Evolutionary conservation across 805 yeast genomes (phyloP), one percentile per base, ranked within the genome.

Genomic region (Debaryomyces prosopidis): DNA sequence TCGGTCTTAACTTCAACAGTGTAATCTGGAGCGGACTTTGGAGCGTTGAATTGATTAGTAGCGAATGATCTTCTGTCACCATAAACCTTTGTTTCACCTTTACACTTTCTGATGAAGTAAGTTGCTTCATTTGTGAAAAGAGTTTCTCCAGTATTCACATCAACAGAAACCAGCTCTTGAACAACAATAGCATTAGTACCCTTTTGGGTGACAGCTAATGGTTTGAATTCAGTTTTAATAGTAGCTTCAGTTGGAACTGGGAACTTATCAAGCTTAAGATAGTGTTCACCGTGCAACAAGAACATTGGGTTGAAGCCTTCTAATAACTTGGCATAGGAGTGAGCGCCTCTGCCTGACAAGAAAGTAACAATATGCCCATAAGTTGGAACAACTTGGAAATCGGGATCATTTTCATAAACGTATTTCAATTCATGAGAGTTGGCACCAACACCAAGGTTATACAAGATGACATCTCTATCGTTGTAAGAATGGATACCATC

Each of bases 221-320:
- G 90, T 51, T 62, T 71, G 47, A 81, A 78, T 36, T 76, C 75
- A 6, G 96, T 87, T 44, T 68, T 75, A 36, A 90, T 65, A 1
- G 68, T 62, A 3, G 84, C 96, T 50, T 78, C 75, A 1, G 87
- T 80, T 50, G 96, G 95, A 46, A 92, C 75, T 46, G 96, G 94
- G 74, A 79, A 83, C 64, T 84, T 80, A 52, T 76, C 76, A 51
- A 92, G 65, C 67, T 82, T 89, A 56, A 91, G 74, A 68, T 87
- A 92, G 66, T 92, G 97, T 71, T 92, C 99, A 48, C 98, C 99
- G 65, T 92, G 98, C 55, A 92, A 78, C 60, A 92, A 76, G 68
- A 85, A 77, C 81, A 89, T 85, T 49, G 94, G 96, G 68, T 89
- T 88, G 76, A 89, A 92, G 69, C 88, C 83, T 47, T 83, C 86